These are phyloP conservation scores for Eustoma russellianum DNA, from an alignment of 257 asterid species.

Conservation along the genomic window DNA sequence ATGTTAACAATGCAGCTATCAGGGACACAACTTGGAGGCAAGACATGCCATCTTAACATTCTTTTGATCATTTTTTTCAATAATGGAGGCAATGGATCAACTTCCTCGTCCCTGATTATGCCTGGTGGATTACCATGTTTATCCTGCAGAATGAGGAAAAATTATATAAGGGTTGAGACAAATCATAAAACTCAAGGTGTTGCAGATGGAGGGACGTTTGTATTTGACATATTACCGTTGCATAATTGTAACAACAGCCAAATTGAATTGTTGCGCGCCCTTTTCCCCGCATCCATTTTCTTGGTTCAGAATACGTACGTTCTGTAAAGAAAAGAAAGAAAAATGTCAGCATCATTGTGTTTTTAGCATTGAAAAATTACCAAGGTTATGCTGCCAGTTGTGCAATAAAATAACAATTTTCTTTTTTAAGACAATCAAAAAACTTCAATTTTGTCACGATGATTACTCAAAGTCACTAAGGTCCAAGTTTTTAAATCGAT, in stretches of 20 bases:
- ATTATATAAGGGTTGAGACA: not conserved
- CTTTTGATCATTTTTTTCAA: conserved; percentile 66
- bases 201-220: not conserved
- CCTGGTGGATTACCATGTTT: conserved; percentile 80
- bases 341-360: not conserved
- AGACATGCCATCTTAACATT: conserved; percentile 61
- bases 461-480: too few relatives aligned
- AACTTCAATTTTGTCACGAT: too few relatives aligned
- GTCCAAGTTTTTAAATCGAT: too few relatives aligned
- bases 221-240: conserved; percentile 24
- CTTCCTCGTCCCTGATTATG: conserved; percentile 47
- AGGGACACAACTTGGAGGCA: conserved; percentile 76
- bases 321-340: conserved; percentile 27
- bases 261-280: conserved; percentile 82
- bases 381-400: too few relatives aligned
- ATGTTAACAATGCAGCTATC: conserved; percentile 89
- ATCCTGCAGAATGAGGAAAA: conserved; percentile 35
- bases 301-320: conserved; percentile 71
- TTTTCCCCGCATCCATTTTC: conserved; percentile 87
- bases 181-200: not conserved
- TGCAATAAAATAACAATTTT: too few relatives aligned
- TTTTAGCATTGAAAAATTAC: too few relatives aligned
- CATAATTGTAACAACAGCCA: conserved; percentile 89
- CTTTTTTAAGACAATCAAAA: too few relatives aligned
- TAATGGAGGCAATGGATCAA: conserved; percentile 63